These are phyloP conservation scores for Harrya chromipes DNA, from an alignment of 768 basidiomycete species.

Conservation along the genomic window DNA sequence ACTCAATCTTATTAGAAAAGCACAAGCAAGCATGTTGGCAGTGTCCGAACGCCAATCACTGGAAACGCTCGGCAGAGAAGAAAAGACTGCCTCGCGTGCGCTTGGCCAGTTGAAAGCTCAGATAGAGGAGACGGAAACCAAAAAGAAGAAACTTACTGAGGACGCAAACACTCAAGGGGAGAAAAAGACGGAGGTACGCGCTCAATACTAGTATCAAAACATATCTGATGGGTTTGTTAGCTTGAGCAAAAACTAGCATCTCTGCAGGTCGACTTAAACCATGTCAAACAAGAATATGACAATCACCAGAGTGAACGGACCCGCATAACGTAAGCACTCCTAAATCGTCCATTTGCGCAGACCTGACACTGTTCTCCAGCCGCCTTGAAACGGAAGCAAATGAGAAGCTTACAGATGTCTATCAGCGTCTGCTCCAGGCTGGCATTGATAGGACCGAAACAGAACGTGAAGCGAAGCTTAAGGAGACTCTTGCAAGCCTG, in stretches of 20 bases:
- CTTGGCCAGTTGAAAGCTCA: slow-evolving; percentile 67
- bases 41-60: slow-evolving; percentile 86
- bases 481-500: slow-evolving; percentile 79
- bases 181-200: slow-evolving; percentile 55
- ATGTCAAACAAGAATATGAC: slow-evolving; percentile 73
- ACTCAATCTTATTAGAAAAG: slow-evolving; percentile 53
- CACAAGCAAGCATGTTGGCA: slow-evolving; percentile 71
- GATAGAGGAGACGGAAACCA: slow-evolving; percentile 60
- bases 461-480: slow-evolving; percentile 78
- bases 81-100: slow-evolving; percentile 67
- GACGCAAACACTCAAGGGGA: slow-evolving; percentile 49
- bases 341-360: background rate
- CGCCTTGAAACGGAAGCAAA: slow-evolving; percentile 89
- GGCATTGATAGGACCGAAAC: slow-evolving; percentile 86
- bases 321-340: slow-evolving; percentile 57
- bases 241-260: slow-evolving; percentile 58
- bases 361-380: slow-evolving; percentile 37
- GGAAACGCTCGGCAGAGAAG: slow-evolving; percentile 76
- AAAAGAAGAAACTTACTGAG: slow-evolving; percentile 50
- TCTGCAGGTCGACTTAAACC: slow-evolving; percentile 59
- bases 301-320: slow-evolving; percentile 82
- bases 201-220: too few species aligned
- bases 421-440: slow-evolving; percentile 83
- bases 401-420: slow-evolving; percentile 82
- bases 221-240: slow-evolving; percentile 22